Base-by-base conservation (phyloP, 169 alveolate genomes). In the Cardiosporidium cionae region DNA sequence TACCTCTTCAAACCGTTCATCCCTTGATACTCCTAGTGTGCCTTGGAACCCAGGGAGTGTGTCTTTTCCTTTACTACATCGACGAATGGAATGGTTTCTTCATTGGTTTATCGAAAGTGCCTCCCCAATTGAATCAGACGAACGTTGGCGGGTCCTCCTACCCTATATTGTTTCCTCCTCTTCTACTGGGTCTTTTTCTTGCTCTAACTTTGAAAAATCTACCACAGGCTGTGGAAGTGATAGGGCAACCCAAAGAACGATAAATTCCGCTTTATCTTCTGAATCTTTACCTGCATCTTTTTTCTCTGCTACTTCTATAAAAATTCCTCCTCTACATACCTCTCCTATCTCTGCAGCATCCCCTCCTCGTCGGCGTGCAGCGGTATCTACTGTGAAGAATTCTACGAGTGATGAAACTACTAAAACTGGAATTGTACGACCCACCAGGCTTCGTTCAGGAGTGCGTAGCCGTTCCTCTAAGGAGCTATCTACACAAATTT, bases 11-110 rank as follows among this genome's bases (percentile, higher is more conserved):
- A 1, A 25, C 7, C 16, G 33, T 28, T 52, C 4, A 32, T 4
- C 27, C 36, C 1, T 7, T 7, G 34, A 1, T 4, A 16, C 1
- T 52, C n/a, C n/a, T 2, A 23, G 25, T 25, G 1, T 29, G 52
- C 28, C 36, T 22, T 22, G 1, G 2, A 27, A 58, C 27, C 36
- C 27, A 65, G 44, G 72, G 74, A 1, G 25, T 32, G n/a, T 27
- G 64, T 36, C 27, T 68, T 68, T 27, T 33, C 27, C 25, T 6
- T 27, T 72, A 1, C 71, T 72, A 9, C 84, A 69, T 63, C 22
- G 85, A 36, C 67, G 87, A 7, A 73, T 82, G 32, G 80, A 77
- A 34, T 71, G 84, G 84, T 77, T 82, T 28, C 68, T 72, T 9
- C 83, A 76, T 35, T 72, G 84, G 82, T 76, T 62, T 65, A 76